Conservation (phyloP, 163 green algal species). For the Chlamydomonas reinhardtii region DNA sequence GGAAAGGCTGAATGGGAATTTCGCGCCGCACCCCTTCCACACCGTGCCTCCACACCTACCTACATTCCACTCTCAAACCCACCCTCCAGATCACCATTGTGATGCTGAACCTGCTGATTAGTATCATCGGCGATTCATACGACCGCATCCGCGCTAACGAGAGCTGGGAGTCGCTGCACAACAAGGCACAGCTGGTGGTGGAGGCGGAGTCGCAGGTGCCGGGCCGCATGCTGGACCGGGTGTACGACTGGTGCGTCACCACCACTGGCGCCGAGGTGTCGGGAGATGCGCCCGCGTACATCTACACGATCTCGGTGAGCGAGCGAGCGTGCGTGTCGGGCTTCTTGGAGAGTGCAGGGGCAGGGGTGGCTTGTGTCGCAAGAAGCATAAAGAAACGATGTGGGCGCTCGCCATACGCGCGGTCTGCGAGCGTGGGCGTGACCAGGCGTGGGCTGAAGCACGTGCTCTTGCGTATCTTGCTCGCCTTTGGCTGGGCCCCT, state of each 20-base stretch:
- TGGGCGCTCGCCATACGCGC: too few species aligned
- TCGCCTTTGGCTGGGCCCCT: too few species aligned
- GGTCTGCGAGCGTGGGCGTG: too few species aligned
- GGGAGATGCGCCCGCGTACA: not conserved
- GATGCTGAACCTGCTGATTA: not conserved
- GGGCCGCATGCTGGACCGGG: not conserved
- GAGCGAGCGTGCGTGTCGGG: too few species aligned
- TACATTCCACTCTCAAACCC: not conserved
- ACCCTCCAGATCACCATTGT: not conserved
- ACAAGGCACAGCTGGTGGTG: not conserved
- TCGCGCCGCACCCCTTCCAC: too few species aligned
- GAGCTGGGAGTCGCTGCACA: not conserved
- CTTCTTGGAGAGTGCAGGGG: too few species aligned
- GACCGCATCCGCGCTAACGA: not conserved
- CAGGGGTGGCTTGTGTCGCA: too few species aligned
- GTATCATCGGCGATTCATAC: not conserved
- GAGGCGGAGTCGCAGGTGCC: not conserved
- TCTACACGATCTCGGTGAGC: not conserved
- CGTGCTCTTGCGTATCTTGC: too few species aligned
- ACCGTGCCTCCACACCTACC: too few species aligned
- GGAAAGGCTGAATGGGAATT: too few species aligned
- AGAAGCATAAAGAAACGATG: too few species aligned
- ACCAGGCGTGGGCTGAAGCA: too few species aligned
- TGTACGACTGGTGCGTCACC: not conserved
- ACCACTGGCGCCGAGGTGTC: not conserved